These are phyloP conservation scores for Ajuga reptans DNA, from an alignment of 305 asterid genomes.

Conservation along the genomic window DNA sequence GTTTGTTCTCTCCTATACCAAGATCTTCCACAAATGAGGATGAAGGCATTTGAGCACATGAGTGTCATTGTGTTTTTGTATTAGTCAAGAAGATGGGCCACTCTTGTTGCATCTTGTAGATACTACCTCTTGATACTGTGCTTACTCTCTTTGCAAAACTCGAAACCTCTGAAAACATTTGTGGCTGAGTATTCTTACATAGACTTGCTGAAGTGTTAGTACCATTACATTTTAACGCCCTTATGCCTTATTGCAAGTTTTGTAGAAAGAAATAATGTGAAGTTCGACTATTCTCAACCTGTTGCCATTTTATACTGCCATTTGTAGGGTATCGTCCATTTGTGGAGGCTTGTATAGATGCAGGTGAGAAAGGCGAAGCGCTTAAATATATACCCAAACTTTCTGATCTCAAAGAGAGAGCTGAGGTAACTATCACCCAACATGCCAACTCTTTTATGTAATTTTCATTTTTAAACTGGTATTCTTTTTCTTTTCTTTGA, in stretches of 20 bases:
- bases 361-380: conserved; percentile 82
- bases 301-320: conserved; percentile 3
- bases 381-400: conserved; percentile 84
- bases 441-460: not conserved
- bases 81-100: too few species aligned
- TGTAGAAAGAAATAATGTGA: not conserved
- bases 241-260: not conserved
- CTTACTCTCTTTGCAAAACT: not conserved
- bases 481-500: not conserved
- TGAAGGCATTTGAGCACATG: not conserved
- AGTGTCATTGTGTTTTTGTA: not conserved
- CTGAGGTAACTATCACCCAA: conserved; percentile 54
- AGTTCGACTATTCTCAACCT: not conserved
- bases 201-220: not conserved
- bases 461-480: not conserved
- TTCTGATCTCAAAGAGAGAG: conserved; percentile 78
- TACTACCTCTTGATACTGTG: not conserved
- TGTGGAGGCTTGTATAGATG: conserved; percentile 90
- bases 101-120: too few species aligned
- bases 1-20: not conserved
- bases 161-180: not conserved
- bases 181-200: not conserved
- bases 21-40: not conserved
- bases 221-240: not conserved
- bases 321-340: conserved; percentile 85